phyloP scores from a whole-genome alignment of 2,329 filamentous ascomycete species.

The Aspergillus unguis region DNA sequence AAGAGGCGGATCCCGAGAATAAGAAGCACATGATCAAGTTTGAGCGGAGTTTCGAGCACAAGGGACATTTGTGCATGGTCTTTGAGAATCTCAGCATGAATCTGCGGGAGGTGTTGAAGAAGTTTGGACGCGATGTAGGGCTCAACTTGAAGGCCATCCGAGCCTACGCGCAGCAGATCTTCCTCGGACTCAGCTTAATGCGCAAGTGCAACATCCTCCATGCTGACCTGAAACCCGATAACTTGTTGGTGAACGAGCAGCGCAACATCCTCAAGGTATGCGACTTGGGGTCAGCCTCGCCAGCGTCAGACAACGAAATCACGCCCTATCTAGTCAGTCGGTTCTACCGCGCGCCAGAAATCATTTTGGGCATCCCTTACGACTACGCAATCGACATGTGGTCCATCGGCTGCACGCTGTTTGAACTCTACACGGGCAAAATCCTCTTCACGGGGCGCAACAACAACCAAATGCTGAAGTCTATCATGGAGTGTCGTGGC shows the following conservation, averaged over 20 bases:
- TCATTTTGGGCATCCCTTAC: slow-evolving; percentile 94
- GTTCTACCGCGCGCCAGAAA: slow-evolving; percentile 95
- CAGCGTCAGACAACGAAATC: slow-evolving; percentile 84
- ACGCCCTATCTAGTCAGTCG: slow-evolving; percentile 94
- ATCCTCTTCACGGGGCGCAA: slow-evolving; percentile 92
- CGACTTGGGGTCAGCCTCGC: slow-evolving; percentile 93
- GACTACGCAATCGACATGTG: slow-evolving; percentile 95
- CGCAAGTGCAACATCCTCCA: slow-evolving; percentile 92
- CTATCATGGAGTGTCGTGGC: slow-evolving; percentile 93
- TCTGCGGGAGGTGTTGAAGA: slow-evolving; percentile 87
- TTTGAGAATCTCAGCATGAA: slow-evolving; percentile 95
- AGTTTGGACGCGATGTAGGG: slow-evolving; percentile 90
- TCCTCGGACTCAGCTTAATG: slow-evolving; percentile 81
- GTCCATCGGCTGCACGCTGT: slow-evolving; percentile 96
- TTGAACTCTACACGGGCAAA: slow-evolving; percentile 95
- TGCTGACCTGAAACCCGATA: slow-evolving; percentile 96
- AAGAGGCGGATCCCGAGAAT: slow-evolving; percentile 78
- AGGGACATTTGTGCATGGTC: slow-evolving; percentile 90
- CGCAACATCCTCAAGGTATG: slow-evolving; percentile 88
- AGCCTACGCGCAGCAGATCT: slow-evolving; percentile 90
- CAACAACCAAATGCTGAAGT: slow-evolving; percentile 97
- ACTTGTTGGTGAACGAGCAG: slow-evolving; percentile 84
- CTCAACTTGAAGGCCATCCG: slow-evolving; percentile 85
- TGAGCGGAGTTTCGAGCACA: slow-evolving; percentile 85
- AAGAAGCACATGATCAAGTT: slow-evolving; percentile 90